These are phyloP conservation scores for Naegleria gruberi DNA, from an alignment of 208 protist species.

Conservation along the genomic window DNA sequence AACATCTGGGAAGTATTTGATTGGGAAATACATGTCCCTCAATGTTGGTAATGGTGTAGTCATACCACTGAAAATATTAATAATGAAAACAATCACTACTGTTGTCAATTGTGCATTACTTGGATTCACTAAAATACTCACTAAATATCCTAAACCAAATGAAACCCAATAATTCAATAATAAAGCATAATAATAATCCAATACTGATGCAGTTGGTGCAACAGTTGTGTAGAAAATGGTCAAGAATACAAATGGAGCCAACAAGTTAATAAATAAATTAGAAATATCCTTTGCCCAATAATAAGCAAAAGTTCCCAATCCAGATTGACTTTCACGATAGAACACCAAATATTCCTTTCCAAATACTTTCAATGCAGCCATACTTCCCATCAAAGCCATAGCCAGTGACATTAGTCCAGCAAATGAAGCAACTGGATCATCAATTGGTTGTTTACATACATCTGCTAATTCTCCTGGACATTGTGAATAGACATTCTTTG, in stretches of 20 bases:
- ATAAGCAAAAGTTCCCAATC: neutral
- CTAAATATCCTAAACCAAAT: constrained; percentile 1
- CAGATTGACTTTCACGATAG: neutral
- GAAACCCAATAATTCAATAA: neutral
- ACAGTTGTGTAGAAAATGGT: neutral
- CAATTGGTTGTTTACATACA: neutral
- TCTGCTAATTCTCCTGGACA: neutral
- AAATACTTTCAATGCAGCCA: neutral
- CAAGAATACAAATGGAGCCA: neutral
- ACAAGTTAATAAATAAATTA: neutral
- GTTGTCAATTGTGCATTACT: neutral
- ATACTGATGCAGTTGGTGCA: neutral
- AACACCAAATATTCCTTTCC: neutral
- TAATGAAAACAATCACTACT: neutral
- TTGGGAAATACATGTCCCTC: neutral
- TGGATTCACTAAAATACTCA: neutral
- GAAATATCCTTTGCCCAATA: neutral
- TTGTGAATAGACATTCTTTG: neutral
- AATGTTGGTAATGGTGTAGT: neutral
- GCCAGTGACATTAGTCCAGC: neutral
- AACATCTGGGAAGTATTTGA: neutral
- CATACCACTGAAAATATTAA: neutral
- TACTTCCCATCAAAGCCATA: neutral
- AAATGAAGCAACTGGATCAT: neutral
- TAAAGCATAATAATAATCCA: neutral